Base-by-base conservation (phyloP, 371 early-diverging fungal genomes). In the Dinochytrium kinnereticum region DNA sequence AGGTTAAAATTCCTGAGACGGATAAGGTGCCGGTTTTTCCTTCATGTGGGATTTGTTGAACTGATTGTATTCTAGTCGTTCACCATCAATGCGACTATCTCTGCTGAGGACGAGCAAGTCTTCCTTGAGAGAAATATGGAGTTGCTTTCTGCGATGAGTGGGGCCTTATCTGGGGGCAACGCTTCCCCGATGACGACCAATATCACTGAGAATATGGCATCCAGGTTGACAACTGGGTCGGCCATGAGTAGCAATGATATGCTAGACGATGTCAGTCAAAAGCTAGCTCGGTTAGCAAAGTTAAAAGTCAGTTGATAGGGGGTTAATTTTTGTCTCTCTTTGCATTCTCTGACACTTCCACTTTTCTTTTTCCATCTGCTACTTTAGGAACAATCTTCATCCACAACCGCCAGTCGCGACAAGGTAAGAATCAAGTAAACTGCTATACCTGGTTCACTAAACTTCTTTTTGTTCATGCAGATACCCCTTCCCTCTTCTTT, bases 51-150 rank as follows among this genome's bases (percentile, higher is more conserved):
- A 28, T 51, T 61, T 36, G 30, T 65, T n/a, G n/a, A n/a, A n/a
- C n/a, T n/a, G n/a, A 26, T 55, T 38, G 44, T 55, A 36, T 2
- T 33, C 51, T n/a, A 85, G 88, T 77, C 80, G 36, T 72, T 82
- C 10, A 74, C 83, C n/a, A 70, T 79, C 7, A 80, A 82, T 33
- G 78, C 85, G 33, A 74, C 81, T 38, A 85, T 91, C 1, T 73
- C 81, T 0, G 92, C 93, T 2, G 94, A 94, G 75, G 92, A 93
- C 65, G 94, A 96, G 70, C 95, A 96, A 73, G 81, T 80, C 10
- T 95, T 96, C 80, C 80, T 95, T 64, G 91, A 92, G 59, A 84
- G 90, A 24, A 91, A 92, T 79, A 87, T 88, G 59, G 92, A 90
- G 19, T 88, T 89, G 1, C 84, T 73, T 30, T 51, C 68, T 3